Percentiles rank a stretch among this genome's conserved stretches.
Evolutionary conservation across 2,329 filamentous ascomycete species (phyloP).

Genomic region (Colletotrichum orbiculare): DNA sequence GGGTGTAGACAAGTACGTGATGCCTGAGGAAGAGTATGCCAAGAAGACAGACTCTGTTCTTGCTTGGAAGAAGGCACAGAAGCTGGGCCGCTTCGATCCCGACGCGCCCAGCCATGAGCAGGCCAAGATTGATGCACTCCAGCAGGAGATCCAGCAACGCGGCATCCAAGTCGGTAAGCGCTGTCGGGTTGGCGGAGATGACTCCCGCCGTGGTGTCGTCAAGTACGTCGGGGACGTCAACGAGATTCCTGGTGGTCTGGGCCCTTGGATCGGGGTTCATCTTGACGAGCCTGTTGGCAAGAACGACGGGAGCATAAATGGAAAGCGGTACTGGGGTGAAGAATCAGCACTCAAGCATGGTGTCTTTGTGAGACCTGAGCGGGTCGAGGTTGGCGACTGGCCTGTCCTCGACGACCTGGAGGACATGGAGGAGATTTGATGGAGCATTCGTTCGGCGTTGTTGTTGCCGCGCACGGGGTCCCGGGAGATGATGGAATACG

Average conservation of each 20-base stretch:
- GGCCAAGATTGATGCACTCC: constrained; percentile 75
- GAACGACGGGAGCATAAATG: constrained; percentile 80
- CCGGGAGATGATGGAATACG: not conserved
- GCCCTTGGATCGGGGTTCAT: constrained; percentile 78
- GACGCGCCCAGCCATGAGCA: constrained; percentile 79
- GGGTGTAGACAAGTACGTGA: constrained; percentile 87
- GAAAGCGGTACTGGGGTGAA: constrained; percentile 76
- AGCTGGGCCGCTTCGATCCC: constrained; percentile 96
- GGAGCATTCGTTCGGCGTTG: constrained; percentile 8
- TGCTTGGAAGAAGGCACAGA: constrained; percentile 94
- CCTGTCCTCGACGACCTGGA: constrained; percentile 78
- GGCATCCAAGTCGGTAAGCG: constrained; percentile 73
- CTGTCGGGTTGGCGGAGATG: constrained; percentile 74
- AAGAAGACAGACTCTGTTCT: constrained; percentile 88
- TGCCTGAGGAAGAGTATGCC: constrained; percentile 89
- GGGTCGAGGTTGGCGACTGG: constrained; percentile 81
- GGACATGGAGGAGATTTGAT: constrained; percentile 78
- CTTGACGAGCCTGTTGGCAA: constrained; percentile 85
- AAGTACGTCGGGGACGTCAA: constrained; percentile 79
- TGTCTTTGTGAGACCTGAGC: constrained; percentile 82
- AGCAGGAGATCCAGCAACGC: constrained; percentile 76
- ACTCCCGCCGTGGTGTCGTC: constrained; percentile 76
- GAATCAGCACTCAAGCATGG: constrained; percentile 75
- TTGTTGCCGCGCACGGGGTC: constrained; percentile 20
- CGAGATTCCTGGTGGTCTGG: constrained; percentile 74